Evolutionary conservation across 2,329 filamentous ascomycete genomes (phyloP), one percentile per base, ranked within the genome.

Genomic region (Escovopsis sp.): DNA sequence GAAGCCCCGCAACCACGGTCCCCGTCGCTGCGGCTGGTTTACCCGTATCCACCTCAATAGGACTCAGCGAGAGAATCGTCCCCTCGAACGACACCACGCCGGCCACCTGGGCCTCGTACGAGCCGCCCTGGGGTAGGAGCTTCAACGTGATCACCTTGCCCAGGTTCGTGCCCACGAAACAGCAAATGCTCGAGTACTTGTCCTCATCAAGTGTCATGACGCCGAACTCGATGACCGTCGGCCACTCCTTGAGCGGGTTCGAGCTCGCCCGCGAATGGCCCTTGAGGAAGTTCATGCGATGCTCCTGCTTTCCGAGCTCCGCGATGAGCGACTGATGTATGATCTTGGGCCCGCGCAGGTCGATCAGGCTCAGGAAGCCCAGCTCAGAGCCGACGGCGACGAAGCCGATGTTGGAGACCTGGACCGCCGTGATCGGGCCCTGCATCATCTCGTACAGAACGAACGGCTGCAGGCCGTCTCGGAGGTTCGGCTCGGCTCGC

Each of bases 121-220:
- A 47, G 10, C 78, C 71, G 5, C 79, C 74, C 41, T 72, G 74
- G 0, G 91, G 91, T 2, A 96, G 65, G 16, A 98, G 69, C 63
- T 94, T 95, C 64, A 96, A 89, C 0, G 89, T 96, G 7, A 80
- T 77, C 14, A 96, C 66, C 52, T 84, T 85, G 34, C 91, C 91
- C 27, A 77, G 61, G 49, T 81, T 88, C 0, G 91, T 96, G 15
- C 91, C 91, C 2, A 93, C 84, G 50, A 96, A 93, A 50, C 91
- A 83, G 44, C 81, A 77, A 43, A 98, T 94, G 53, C 87, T 95
- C 1, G 91, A 96, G 57, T 94, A 98, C 48, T 85, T 79, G 55
- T 96, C 89, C n/a, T 81, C 84, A 35, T 96, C 91, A 4, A 95
- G 65, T 3, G 84, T 93, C 78, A 98, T 81, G 37, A 94, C 85